A percentile compares a stretch with the other conserved stretches of the same genome.
These are phyloP conservation scores for Musa acuminata DNA, from an alignment of 176 grass and related monocot species.

Conservation along the genomic window DNA sequence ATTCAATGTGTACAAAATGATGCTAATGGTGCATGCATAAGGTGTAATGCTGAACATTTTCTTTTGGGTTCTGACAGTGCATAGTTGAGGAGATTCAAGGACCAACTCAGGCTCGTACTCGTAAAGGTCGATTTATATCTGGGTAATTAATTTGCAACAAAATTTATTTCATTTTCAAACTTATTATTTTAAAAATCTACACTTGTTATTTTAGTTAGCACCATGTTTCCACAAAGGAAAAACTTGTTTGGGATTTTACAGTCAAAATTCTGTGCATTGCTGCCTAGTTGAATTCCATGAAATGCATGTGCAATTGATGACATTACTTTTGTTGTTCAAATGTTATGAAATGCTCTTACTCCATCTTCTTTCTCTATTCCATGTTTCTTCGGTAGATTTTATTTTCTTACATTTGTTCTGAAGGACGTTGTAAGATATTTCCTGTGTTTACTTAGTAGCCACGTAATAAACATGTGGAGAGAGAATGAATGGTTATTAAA, in stretches of 20 bases:
- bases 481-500: too few species aligned
- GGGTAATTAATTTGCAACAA: conserved; percentile 48
- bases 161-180: background rate
- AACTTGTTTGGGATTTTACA: background rate
- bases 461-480: too few species aligned
- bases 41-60: background rate
- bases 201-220: background rate
- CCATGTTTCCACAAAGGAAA: background rate
- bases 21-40: background rate
- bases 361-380: background rate
- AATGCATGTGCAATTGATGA: background rate
- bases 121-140: conserved; percentile 98
- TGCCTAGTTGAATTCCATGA: conserved; percentile 1
- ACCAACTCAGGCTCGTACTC: conserved; percentile 68
- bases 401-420: background rate
- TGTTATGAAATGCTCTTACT: background rate
- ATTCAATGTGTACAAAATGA: background rate
- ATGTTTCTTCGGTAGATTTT: background rate
- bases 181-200: background rate
- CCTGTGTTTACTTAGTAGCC: too few species aligned
- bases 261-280: background rate
- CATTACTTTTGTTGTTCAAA: background rate
- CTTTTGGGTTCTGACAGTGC: conserved; percentile 46
- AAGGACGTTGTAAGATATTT: too few species aligned
- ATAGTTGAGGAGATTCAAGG: conserved; percentile 98